phyloP scores from a whole-genome alignment of 2,329 filamentous ascomycete species.

The Gnomoniopsis smithogilvyi region DNA sequence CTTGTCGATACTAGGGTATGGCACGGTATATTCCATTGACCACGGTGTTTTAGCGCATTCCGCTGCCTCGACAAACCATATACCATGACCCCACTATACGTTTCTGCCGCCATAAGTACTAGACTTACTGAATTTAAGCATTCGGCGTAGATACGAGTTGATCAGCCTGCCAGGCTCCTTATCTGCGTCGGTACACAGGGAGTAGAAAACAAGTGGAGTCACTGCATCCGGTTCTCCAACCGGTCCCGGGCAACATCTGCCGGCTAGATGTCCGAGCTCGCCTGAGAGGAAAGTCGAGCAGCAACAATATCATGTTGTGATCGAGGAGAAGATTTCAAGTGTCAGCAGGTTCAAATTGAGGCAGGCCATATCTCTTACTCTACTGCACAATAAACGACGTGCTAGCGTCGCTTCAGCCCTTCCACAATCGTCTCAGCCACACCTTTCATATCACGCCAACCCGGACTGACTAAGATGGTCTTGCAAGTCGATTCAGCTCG shows the following conservation, averaged over 20 bases:
- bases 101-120: too few relatives aligned
- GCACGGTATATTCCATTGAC: too few relatives aligned
- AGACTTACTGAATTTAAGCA: background rate
- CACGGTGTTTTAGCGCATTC: too few relatives aligned
- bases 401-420: background rate
- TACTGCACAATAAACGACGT: background rate
- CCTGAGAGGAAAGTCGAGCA: background rate
- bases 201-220: background rate
- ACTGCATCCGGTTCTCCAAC: background rate
- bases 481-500: conserved; percentile 12
- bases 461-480: conserved; percentile 4
- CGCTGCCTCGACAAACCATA: too few relatives aligned
- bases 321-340: background rate
- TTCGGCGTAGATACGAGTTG: background rate
- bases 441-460: background rate
- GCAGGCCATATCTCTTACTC: background rate
- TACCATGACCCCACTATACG: too few relatives aligned
- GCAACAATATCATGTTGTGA: background rate
- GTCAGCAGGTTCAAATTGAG: too few relatives aligned
- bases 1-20: too few relatives aligned
- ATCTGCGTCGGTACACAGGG: background rate
- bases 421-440: background rate
- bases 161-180: background rate
- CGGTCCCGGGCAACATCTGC: background rate
- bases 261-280: background rate